Evolutionary conservation across 306 rosid genomes (phyloP).

Genomic region (Vigna unguiculata): DNA sequence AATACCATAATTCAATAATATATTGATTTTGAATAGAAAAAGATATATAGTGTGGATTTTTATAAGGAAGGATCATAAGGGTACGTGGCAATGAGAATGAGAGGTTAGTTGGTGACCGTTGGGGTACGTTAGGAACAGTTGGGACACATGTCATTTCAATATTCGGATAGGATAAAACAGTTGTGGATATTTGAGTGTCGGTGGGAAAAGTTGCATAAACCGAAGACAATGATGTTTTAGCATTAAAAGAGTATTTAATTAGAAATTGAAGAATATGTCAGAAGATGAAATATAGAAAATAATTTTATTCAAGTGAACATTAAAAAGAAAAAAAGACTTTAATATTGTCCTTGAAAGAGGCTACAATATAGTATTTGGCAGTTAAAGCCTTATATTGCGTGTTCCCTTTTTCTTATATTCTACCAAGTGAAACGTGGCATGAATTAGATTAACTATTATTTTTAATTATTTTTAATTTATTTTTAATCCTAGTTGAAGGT

Average conservation of each 20-base stretch:
- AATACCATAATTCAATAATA: too few species aligned
- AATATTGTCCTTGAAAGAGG: neutral
- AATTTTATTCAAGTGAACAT: too few species aligned
- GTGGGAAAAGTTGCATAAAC: constrained; percentile 28
- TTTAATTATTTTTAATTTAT: too few species aligned
- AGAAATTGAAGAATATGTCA: too few species aligned
- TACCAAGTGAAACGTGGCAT: constrained; percentile 2
- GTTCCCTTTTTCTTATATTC: neutral
- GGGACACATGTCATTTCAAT: constrained; percentile 22
- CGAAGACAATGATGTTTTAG: neutral
- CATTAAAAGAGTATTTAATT: too few species aligned
- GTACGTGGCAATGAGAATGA: constrained; percentile 17
- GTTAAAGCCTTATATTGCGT: constrained; percentile 17
- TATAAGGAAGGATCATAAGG: too few species aligned
- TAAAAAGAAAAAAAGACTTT: too few species aligned
- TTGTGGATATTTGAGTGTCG: constrained; percentile 23
- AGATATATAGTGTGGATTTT: neutral
- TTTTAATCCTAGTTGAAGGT: neutral
- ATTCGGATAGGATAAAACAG: constrained; percentile 30
- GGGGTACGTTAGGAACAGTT: constrained; percentile 22
- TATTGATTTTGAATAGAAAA: too few species aligned
- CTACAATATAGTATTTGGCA: constrained; percentile 23
- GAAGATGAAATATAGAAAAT: too few species aligned
- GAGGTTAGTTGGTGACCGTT: constrained; percentile 27
- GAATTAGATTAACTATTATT: neutral